Evolutionary conservation across 495 filamentous ascomycete species (phyloP), one percentile per base, ranked within the genome.

Genomic region (Ramalina intermedia): DNA sequence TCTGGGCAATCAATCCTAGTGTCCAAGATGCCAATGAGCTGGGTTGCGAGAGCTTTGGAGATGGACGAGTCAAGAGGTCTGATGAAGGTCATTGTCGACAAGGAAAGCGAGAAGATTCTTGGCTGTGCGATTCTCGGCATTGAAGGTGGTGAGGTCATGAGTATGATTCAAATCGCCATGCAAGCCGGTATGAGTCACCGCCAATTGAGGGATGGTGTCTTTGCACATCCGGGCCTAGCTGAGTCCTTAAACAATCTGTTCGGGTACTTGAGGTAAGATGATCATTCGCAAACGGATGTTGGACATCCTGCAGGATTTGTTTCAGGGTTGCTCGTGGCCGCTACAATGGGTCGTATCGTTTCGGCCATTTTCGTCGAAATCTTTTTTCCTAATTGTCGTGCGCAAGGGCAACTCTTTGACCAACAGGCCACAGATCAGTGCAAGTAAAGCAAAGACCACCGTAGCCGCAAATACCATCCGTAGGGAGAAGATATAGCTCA

Each of bases 391-490:
- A 7, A 33, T 13, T 2, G 29, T 33, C 5, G 29, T 67, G 73
- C 12, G 29, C 8, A 33, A 13, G 8, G 29, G 29, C 12, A 43
- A 73, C 64, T 86, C 76, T 61, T 64, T 78, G 69, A 85, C 78
- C 27, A 77, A 56, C 16, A 73, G 63, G 20, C 71, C 69, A 44
- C 63, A 64, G 11, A 82, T 52, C 37, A 79, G 60, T 5, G 60
- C 77, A 4, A 75, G 40, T 2, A 74, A 42, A 0, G 68, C 65
- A 50, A 84, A 54, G 0, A 61, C 76, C 18, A 85, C 50, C 11
- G 66, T 63, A 1, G 72, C 69, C 37, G 73, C 57, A 69, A 82
- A 86, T 8, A 85, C 81, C n/a, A 72, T 76, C 49, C 69, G 66
- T 35, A 85, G 69, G 7, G 79, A 76, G 45, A 71, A 68, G 63